Evolutionary conservation across 208 protist genomes (phyloP).

Genomic region (Trypanosoma lewisi): DNA sequence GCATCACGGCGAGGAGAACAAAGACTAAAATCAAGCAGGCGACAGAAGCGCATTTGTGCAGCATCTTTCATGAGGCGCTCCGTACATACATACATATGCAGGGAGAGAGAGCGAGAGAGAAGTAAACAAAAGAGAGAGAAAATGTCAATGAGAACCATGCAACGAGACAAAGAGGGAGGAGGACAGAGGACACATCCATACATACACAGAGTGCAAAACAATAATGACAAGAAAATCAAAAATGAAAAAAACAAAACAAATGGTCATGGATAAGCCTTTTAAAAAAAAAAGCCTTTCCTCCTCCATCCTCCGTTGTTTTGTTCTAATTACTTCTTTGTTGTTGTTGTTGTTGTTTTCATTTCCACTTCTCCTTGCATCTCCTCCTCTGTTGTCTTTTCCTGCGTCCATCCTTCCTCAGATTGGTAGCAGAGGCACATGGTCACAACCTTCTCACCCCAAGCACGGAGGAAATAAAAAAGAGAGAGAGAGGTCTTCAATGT

Average conservation of each 20-base stretch:
- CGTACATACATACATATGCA: conserved; percentile 6
- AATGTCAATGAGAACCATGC: not conserved
- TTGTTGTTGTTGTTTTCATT: too few species aligned
- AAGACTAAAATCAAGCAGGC: not conserved
- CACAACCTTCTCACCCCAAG: too few species aligned
- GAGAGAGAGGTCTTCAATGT: not conserved
- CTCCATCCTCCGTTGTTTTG: not conserved
- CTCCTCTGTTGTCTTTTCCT: not conserved
- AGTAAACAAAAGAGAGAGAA: not conserved
- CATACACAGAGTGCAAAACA: conserved; percentile 1
- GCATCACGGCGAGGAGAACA: not conserved
- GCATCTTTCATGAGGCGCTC: not conserved
- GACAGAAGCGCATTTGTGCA: not conserved
- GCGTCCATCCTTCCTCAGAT: too few species aligned
- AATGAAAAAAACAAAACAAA: not conserved
- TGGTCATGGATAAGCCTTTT: not conserved
- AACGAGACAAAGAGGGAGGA: not conserved
- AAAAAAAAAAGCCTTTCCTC: not conserved
- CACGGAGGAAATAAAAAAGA: conserved; percentile 1
- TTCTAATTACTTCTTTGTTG: not conserved
- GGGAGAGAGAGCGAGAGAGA: not conserved
- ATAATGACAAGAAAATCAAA: not conserved
- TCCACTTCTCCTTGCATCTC: not conserved
- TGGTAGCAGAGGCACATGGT: too few species aligned
- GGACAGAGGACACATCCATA: not conserved